Evolutionary conservation across 2,329 filamentous ascomycete genomes (phyloP).

Genomic region (Pseudogymnoascus pannorum): DNA sequence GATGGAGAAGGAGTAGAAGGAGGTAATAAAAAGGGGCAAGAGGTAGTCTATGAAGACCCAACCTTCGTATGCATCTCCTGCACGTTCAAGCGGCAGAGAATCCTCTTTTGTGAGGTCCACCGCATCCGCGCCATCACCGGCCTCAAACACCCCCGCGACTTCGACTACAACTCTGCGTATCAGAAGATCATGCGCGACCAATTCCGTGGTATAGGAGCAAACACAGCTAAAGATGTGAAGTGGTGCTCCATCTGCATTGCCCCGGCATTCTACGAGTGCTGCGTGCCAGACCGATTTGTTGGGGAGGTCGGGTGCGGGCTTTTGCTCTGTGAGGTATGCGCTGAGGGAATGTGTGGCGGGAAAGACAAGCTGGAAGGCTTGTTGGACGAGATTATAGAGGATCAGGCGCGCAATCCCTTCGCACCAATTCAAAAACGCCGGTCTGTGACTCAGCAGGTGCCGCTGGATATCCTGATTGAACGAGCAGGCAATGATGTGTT

Average conservation of each 20-base stretch:
- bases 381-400: constrained; percentile 10
- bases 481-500: background rate
- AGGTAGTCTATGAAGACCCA: background rate
- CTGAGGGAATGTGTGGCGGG: background rate
- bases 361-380: background rate
- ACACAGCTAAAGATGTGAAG: constrained; percentile 14
- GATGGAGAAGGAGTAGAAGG: background rate
- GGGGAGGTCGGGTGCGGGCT: constrained; percentile 20
- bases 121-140: constrained; percentile 10
- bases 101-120: constrained; percentile 20
- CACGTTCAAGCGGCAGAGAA: constrained; percentile 17
- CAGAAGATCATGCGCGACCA: background rate
- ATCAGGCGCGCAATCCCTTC: constrained; percentile 1
- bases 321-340: constrained; percentile 19
- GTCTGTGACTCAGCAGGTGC: background rate
- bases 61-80: constrained; percentile 24
- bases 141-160: constrained; percentile 13
- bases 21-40: too few relatives aligned
- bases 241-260: constrained; percentile 24
- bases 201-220: background rate
- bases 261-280: constrained; percentile 16
- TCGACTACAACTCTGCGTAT: constrained; percentile 10
- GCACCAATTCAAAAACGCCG: background rate
- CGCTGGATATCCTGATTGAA: background rate
- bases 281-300: background rate